Evolutionary conservation across 2,329 filamentous ascomycete genomes (phyloP).

Genomic region (Aspergillus quadricinctus): DNA sequence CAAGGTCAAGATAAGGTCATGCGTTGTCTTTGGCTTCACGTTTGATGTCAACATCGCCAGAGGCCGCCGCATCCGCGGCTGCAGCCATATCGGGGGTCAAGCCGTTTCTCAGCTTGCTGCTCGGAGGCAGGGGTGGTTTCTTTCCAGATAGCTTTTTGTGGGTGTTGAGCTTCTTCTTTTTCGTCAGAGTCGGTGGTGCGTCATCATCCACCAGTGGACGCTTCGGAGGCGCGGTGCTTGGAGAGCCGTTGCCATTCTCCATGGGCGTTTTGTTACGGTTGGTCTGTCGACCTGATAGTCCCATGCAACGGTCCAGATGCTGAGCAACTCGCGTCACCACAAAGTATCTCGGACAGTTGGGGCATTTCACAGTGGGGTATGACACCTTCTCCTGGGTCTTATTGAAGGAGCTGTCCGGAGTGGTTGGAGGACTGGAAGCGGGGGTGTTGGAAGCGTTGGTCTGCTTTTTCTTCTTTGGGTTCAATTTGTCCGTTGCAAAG

Average conservation of each 20-base stretch:
- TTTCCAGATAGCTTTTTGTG: constrained; percentile 33
- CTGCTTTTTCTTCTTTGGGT: constrained; percentile 44
- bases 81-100: constrained; percentile 32
- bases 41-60: constrained; percentile 31
- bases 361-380: constrained; percentile 49
- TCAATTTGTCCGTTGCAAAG: constrained; percentile 40
- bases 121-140: constrained; percentile 31
- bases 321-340: constrained; percentile 59
- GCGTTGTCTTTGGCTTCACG: constrained; percentile 30
- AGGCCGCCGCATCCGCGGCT: constrained; percentile 21
- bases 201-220: constrained; percentile 39
- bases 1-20: constrained; percentile 2
- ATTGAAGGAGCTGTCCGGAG: constrained; percentile 30
- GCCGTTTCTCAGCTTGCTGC: constrained; percentile 41
- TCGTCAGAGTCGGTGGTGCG: constrained; percentile 42
- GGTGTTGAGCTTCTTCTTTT: constrained; percentile 47
- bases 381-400: constrained; percentile 28
- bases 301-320: constrained; percentile 59
- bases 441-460: constrained; percentile 31
- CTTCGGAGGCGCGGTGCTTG: constrained; percentile 31
- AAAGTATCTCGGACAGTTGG: constrained; percentile 57
- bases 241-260: constrained; percentile 40
- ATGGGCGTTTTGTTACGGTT: constrained; percentile 42
- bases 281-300: constrained; percentile 51
- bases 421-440: constrained; percentile 31